Base-by-base conservation (phyloP, 257 asterid genomes). In the Penstemon davidsonii region DNA sequence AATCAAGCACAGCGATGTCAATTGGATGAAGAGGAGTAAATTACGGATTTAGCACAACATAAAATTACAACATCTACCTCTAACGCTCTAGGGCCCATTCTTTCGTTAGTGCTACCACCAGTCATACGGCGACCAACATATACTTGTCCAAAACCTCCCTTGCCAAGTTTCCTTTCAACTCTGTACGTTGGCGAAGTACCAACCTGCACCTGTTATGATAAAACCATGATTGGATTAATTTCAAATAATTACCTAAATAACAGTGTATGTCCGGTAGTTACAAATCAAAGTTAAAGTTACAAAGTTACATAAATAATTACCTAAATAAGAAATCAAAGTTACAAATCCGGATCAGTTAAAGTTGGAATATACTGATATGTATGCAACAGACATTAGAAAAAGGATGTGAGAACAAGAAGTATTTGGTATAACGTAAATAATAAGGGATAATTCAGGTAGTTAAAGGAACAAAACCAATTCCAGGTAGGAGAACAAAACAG, bases 111-210 rank as follows among this genome's bases (percentile, higher is more conserved):
- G 73, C 36, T 61, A 25, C 84, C 83, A 54, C 90, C 94, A 71
- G 80, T 51, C 46, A 83, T 66, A 38, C 94, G 88, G 50, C 90
- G 95, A 54, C 98, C 98, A 47, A 87, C 92, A 84, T 79, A 87
- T 11, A 89, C 98, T 79, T 92, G 98, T 43, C 98, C 98, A 13
- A 92, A 92, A 25, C 98, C 96, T 72, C 98, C 98, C 79, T 92
- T 87, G 15, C 98, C 98, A 5, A 92, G 96, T 68, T 86, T 92
- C 72, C 69, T 86, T 61, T 86, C 94, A 60, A 76, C 33, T 74
- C 55, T 81, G 75, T 92, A 92, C 72, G 73, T 36, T 7, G 96
- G 96, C 4, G 96, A 92, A 60, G 85, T 88, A 52, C 95, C 96
- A 72, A 92, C 89, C 80, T 92, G 95, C 46, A 89, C 98, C 96